Conservation (phyloP, 2,329 filamentous ascomycete genomes). For the Aspergillus amoenus region DNA sequence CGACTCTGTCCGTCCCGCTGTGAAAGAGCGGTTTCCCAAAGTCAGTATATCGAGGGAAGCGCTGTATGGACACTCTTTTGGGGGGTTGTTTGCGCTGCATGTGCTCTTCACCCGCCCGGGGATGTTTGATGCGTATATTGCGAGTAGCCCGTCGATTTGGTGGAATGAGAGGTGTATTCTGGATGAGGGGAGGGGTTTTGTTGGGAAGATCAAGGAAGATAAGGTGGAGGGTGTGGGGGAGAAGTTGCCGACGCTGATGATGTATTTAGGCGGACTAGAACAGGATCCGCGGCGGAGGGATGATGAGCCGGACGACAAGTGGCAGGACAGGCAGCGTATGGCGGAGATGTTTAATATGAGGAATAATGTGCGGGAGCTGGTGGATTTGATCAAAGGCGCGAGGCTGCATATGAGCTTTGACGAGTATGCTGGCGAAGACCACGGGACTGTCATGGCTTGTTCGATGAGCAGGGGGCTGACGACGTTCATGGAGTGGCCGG, state of each 20-base stretch:
- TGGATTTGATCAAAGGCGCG: conserved; percentile 13
- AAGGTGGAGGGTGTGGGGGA: neutral
- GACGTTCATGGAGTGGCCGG: conserved; percentile 20
- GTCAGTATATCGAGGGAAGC: conserved; percentile 38
- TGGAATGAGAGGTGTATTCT: conserved; percentile 48
- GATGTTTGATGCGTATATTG: conserved; percentile 48
- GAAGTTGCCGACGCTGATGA: conserved; percentile 26
- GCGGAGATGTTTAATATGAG: conserved; percentile 24
- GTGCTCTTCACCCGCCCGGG: conserved; percentile 43
- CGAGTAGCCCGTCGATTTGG: conserved; percentile 50
- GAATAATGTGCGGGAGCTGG: conserved; percentile 22
- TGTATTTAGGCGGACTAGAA: conserved; percentile 32
- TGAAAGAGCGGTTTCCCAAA: neutral
- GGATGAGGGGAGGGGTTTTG: conserved; percentile 31
- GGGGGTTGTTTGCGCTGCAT: conserved; percentile 50
- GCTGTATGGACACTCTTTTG: conserved; percentile 53
- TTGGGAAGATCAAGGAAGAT: conserved; percentile 12
- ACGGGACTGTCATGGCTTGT: conserved; percentile 28
- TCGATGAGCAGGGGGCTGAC: conserved; percentile 25
- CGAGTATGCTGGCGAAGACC: conserved; percentile 32
- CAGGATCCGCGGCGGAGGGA: conserved; percentile 29
- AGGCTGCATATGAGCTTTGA: conserved; percentile 17
- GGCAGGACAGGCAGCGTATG: conserved; percentile 23
- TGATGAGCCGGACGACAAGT: conserved; percentile 34
- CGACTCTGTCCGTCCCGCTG: neutral